Evolutionary conservation across 192 early-diverging fungal species (phyloP).

Genomic region (Podila epigama): DNA sequence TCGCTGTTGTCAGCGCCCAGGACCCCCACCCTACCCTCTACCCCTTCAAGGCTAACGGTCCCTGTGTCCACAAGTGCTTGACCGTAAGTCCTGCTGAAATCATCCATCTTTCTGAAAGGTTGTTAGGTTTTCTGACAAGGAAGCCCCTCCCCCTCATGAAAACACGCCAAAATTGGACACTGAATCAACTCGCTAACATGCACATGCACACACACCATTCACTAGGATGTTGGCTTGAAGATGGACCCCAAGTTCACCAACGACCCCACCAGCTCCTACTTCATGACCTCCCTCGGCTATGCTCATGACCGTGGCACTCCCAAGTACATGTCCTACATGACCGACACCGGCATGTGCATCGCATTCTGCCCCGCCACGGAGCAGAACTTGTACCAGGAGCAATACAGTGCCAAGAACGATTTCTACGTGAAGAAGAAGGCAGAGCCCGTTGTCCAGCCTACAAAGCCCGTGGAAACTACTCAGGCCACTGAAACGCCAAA

Average conservation of each 20-base stretch:
- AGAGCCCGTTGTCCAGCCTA: not conserved
- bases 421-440: conserved; percentile 3
- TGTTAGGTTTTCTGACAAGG: no score
- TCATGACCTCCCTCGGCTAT: conserved; percentile 29
- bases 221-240: conserved; percentile 34
- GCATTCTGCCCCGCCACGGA: conserved; percentile 9
- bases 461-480: no score
- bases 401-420: conserved; percentile 14
- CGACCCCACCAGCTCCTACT: conserved; percentile 32
- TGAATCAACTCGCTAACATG: not conserved
- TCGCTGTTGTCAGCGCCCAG: conserved; percentile 19
- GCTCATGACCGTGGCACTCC: conserved; percentile 28
- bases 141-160: no score
- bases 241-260: conserved; percentile 12
- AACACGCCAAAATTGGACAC: not conserved
- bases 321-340: conserved; percentile 38
- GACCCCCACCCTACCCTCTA: conserved; percentile 29
- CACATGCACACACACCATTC: not conserved
- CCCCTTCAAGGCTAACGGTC: conserved; percentile 17
- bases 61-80: conserved; percentile 35
- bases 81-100: conserved; percentile 10
- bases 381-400: conserved; percentile 17
- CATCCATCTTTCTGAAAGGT: no score
- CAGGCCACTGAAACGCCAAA: no score
- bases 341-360: conserved; percentile 37